Conservation (phyloP, 257 asterid genomes). For the Capsicum pubescens region DNA sequence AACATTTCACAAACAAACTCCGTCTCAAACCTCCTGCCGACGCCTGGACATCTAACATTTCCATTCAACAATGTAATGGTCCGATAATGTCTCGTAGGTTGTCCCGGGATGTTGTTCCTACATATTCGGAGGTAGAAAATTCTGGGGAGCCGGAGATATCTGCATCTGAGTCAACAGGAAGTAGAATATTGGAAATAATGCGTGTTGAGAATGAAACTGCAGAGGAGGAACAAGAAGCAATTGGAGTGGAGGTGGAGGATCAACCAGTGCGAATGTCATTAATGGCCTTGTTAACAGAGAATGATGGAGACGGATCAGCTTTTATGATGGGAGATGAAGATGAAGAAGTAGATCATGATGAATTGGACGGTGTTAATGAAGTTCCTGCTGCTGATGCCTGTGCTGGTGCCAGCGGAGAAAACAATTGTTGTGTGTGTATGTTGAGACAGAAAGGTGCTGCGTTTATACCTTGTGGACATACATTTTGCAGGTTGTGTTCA, state of each 20-base stretch:
- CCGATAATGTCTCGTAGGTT: slow-evolving; percentile 45
- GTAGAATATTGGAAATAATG: background rate
- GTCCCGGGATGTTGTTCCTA: slow-evolving; percentile 35
- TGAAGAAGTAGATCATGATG: slow-evolving; percentile 47
- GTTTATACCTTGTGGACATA: slow-evolving; percentile 76
- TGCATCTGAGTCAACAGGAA: slow-evolving; percentile 18
- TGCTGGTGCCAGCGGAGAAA: slow-evolving; percentile 31
- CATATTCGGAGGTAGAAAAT: slow-evolving; percentile 24
- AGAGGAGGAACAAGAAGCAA: slow-evolving; percentile 25
- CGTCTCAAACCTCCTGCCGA: slow-evolving; percentile 48
- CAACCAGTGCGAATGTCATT: slow-evolving; percentile 54
- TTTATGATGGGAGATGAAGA: slow-evolving; percentile 59
- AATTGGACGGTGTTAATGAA: slow-evolving; percentile 54
- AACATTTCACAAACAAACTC: slow-evolving; percentile 61
- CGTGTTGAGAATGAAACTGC: background rate
- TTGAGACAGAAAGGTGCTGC: slow-evolving; percentile 80
- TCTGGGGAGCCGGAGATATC: slow-evolving; percentile 33
- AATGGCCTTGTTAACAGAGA: slow-evolving; percentile 77
- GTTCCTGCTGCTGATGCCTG: slow-evolving; percentile 11
- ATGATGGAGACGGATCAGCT: slow-evolving; percentile 57
- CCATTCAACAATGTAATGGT: slow-evolving; percentile 36
- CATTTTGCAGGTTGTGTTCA: slow-evolving; percentile 79
- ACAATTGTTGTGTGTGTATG: slow-evolving; percentile 76
- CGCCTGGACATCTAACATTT: slow-evolving; percentile 58
- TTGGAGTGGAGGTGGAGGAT: background rate